Conservation (phyloP, 805 yeast genomes). For the Candida boidinii region DNA sequence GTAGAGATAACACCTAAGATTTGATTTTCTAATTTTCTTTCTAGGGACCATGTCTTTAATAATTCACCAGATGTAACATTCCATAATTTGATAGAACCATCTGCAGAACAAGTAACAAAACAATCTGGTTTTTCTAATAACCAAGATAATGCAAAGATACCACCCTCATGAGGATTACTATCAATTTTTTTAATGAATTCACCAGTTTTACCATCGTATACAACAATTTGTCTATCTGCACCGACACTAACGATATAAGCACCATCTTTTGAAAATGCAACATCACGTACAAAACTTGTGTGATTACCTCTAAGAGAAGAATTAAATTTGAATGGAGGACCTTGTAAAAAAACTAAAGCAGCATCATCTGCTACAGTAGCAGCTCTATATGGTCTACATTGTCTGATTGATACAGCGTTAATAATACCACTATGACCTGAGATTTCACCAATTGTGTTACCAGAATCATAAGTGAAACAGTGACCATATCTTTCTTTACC, state of each 20-base stretch:
- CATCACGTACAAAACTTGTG: slow-evolving; percentile 71
- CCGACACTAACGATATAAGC: slow-evolving; percentile 70
- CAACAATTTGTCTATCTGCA: slow-evolving; percentile 65
- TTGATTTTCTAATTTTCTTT: slow-evolving; percentile 48
- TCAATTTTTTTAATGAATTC: slow-evolving; percentile 52
- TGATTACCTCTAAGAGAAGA: slow-evolving; percentile 68
- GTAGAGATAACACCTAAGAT: slow-evolving; percentile 74
- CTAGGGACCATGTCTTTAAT: slow-evolving; percentile 42
- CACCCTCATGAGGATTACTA: slow-evolving; percentile 57
- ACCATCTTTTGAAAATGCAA: slow-evolving; percentile 78
- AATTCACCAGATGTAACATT: slow-evolving; percentile 34
- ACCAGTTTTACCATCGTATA: slow-evolving; percentile 86
- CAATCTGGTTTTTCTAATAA: slow-evolving; percentile 35
- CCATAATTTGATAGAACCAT: slow-evolving; percentile 65
- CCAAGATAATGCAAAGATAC: slow-evolving; percentile 78
- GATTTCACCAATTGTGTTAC: slow-evolving; percentile 94
- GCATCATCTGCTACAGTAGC: slow-evolving; percentile 90
- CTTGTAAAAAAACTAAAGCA: slow-evolving; percentile 73
- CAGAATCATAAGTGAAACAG: slow-evolving; percentile 88
- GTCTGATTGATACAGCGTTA: slow-evolving; percentile 78
- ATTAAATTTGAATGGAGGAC: slow-evolving; percentile 90
- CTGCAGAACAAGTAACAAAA: slow-evolving; percentile 82
- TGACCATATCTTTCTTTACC: slow-evolving; percentile 91
- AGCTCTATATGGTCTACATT: slow-evolving; percentile 85
- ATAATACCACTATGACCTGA: slow-evolving; percentile 83